phyloP scores from a whole-genome alignment of 768 basidiomycete genomes.

The Lentinula raphanica region DNA sequence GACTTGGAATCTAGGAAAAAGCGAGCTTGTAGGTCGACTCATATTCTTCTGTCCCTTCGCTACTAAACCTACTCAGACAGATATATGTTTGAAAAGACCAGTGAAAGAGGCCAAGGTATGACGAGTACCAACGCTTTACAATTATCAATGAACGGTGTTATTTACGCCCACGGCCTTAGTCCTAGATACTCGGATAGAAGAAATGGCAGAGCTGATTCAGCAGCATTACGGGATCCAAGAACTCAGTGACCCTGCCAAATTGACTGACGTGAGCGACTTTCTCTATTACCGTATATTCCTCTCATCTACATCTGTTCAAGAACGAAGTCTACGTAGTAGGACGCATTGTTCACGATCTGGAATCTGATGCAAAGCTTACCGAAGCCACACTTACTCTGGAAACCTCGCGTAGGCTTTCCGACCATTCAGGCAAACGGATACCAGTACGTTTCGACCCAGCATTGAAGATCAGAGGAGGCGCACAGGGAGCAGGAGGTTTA shows the following conservation, averaged over 20 bases:
- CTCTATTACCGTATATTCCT: neutral
- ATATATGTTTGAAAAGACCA: constrained; percentile 93
- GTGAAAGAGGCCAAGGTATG: constrained; percentile 77
- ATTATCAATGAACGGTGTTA: neutral
- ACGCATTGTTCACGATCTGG: constrained; percentile 66
- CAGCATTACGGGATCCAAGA: constrained; percentile 69
- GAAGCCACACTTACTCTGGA: constrained; percentile 77
- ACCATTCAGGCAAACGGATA: constrained; percentile 61
- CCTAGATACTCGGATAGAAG: constrained; percentile 85
- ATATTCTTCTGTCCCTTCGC: neutral
- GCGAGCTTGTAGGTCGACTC: constrained; percentile 51
- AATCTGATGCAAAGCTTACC: constrained; percentile 62
- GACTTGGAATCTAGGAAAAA: constrained; percentile 34
- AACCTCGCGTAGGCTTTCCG: constrained; percentile 61
- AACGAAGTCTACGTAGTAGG: constrained; percentile 69
- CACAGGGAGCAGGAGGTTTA: constrained; percentile 55
- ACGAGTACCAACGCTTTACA: neutral
- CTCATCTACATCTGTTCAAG: constrained; percentile 27
- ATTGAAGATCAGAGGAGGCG: constrained; percentile 60
- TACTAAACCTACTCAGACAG: constrained; percentile 46
- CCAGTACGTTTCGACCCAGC: constrained; percentile 65
- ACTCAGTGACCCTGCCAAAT: constrained; percentile 62
- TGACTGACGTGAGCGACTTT: constrained; percentile 34
- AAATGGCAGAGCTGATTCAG: constrained; percentile 70
- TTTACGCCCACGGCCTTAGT: constrained; percentile 32